phyloP scores from a whole-genome alignment of 768 basidiomycete genomes.

The Termitomyces sp. region DNA sequence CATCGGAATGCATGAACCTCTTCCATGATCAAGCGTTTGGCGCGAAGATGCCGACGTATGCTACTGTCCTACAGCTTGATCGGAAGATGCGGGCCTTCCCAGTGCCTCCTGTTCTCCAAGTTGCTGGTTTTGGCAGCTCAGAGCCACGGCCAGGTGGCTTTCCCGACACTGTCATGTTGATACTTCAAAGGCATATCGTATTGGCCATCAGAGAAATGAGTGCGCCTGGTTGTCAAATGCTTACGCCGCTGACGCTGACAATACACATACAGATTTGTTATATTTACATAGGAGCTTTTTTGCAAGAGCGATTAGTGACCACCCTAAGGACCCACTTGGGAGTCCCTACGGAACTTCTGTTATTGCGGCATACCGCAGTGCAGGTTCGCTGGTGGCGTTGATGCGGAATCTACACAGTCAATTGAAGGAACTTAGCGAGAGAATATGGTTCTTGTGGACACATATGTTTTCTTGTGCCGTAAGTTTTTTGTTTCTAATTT shows the following conservation, averaged over 20 bases:
- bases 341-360: slow-evolving; percentile 71
- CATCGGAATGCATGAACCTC: slow-evolving; percentile 62
- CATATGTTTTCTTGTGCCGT: slow-evolving; percentile 67
- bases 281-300: slow-evolving; percentile 74
- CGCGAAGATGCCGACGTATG: slow-evolving; percentile 62
- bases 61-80: slow-evolving; percentile 61
- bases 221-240: slow-evolving; percentile 22
- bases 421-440: slow-evolving; percentile 54
- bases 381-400: slow-evolving; percentile 63
- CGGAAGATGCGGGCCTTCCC: slow-evolving; percentile 64
- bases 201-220: slow-evolving; percentile 66
- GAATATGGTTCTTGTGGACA: slow-evolving; percentile 61
- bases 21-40: slow-evolving; percentile 70
- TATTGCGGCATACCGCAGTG: slow-evolving; percentile 69
- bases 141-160: slow-evolving; percentile 38
- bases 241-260: background rate
- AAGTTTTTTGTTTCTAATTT: slow-evolving; percentile 20
- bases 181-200: slow-evolving; percentile 61
- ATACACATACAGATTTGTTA: slow-evolving; percentile 45
- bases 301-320: slow-evolving; percentile 65
- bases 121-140: slow-evolving; percentile 59
- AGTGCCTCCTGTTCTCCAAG: slow-evolving; percentile 59
- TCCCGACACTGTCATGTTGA: slow-evolving; percentile 47
- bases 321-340: slow-evolving; percentile 67
- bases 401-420: slow-evolving; percentile 66